A percentile compares a stretch with the other conserved stretches of the same genome.
Evolutionary conservation across 768 basidiomycete species (phyloP).

Genomic region (Leccinum obscurum): DNA sequence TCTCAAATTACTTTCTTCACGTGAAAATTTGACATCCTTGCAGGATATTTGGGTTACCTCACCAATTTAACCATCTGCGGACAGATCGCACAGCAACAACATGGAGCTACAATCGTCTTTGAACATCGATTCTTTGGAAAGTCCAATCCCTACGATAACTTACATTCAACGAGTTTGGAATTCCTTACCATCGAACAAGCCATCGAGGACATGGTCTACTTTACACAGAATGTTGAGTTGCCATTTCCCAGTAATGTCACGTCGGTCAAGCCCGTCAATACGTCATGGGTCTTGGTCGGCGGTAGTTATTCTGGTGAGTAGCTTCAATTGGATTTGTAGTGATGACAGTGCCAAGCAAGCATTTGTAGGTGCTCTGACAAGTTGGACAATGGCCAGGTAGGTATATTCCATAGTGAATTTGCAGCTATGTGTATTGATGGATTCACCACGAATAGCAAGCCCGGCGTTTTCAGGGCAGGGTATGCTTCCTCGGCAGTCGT

Average conservation of each 20-base stretch:
- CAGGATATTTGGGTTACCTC: constrained; percentile 49
- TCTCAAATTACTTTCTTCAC: not conserved
- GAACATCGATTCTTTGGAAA: constrained; percentile 77
- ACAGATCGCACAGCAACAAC: constrained; percentile 62
- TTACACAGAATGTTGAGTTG: constrained; percentile 62
- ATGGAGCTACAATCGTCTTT: constrained; percentile 56
- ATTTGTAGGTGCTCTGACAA: constrained; percentile 43
- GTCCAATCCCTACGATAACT: constrained; percentile 68
- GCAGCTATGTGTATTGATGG: not conserved
- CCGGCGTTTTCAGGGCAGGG: constrained; percentile 40
- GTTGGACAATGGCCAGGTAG: constrained; percentile 71
- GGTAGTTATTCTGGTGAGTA: constrained; percentile 42
- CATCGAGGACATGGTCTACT: constrained; percentile 71
- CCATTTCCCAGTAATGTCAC: constrained; percentile 67
- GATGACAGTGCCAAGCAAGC: not conserved
- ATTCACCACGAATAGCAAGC: constrained; percentile 33
- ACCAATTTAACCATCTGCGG: constrained; percentile 66
- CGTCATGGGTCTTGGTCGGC: constrained; percentile 44
- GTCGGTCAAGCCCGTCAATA: constrained; percentile 49
- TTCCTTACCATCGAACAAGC: constrained; percentile 73
- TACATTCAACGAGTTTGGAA: constrained; percentile 55
- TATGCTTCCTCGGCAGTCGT: constrained; percentile 50
- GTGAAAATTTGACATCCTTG: not conserved
- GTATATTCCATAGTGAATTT: constrained; percentile 13
- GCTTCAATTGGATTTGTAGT: not conserved